A percentile compares a stretch with the other conserved stretches of the same genome.
These are phyloP conservation scores for Afroboletus lepidellus DNA, from an alignment of 1,284 basidiomycete genomes.

Conservation along the genomic window DNA sequence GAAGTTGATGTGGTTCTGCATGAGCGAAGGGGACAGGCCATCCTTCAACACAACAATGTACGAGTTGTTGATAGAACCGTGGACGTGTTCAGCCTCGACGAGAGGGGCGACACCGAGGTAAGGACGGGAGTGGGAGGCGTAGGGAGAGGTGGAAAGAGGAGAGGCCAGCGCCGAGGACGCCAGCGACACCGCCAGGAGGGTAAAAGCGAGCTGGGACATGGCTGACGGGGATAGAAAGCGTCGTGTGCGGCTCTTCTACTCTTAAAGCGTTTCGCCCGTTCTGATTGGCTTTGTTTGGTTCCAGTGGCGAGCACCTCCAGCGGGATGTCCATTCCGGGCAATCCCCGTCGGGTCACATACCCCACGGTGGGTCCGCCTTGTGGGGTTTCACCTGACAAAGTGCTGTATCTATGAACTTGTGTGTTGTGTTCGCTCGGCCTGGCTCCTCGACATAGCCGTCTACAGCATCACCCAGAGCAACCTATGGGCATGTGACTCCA, in stretches of 20 bases:
- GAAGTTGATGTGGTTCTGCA: conserved; percentile 76
- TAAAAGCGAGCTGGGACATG: conserved; percentile 43
- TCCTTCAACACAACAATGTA: conserved; percentile 91
- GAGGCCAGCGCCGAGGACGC: conserved; percentile 43
- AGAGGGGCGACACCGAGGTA: conserved; percentile 58
- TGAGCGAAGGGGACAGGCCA: conserved; percentile 52
- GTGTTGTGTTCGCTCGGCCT: not conserved
- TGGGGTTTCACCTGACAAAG: not conserved
- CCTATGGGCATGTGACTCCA: too few relatives aligned
- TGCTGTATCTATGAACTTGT: not conserved
- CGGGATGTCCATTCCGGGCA: not conserved
- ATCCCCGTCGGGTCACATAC: not conserved
- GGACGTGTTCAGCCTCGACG: conserved; percentile 54
- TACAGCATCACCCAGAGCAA: not conserved
- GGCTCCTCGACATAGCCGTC: not conserved
- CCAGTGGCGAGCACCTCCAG: conserved; percentile 23
- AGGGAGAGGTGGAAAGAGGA: conserved; percentile 65
- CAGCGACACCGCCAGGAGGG: conserved; percentile 45
- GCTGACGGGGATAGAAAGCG: conserved; percentile 16
- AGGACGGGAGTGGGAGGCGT: conserved; percentile 41
- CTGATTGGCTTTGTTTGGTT: conserved; percentile 32
- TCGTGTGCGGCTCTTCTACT: conserved; percentile 1
- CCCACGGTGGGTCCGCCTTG: too few relatives aligned
- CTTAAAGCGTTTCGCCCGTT: conserved; percentile 21
- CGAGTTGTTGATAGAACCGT: conserved; percentile 78